phyloP scores from a whole-genome alignment of 2,329 filamentous ascomycete genomes.

The Epichloe coenophiala region DNA sequence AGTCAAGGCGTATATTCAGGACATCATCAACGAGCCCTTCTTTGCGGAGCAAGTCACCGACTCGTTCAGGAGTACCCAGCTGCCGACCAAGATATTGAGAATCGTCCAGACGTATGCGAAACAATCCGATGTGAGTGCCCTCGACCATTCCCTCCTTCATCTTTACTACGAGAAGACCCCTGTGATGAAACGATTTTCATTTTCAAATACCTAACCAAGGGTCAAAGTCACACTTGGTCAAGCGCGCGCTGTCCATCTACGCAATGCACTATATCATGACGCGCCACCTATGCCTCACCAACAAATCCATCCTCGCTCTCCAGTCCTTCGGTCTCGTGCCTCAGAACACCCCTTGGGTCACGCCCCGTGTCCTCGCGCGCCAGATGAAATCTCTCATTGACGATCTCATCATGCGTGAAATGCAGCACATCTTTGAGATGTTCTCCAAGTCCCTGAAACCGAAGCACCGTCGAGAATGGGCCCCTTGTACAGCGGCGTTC shows the following conservation, averaged over 20 bases:
- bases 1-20: slow-evolving; percentile 34
- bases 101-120: slow-evolving; percentile 36
- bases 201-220: background rate
- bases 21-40: slow-evolving; percentile 30
- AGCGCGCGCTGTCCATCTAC: slow-evolving; percentile 39
- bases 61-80: slow-evolving; percentile 26
- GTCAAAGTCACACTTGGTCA: slow-evolving; percentile 33
- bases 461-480: slow-evolving; percentile 39
- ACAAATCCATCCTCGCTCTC: slow-evolving; percentile 27
- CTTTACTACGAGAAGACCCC: background rate
- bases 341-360: slow-evolving; percentile 31
- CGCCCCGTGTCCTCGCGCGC: slow-evolving; percentile 39
- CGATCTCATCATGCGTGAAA: slow-evolving; percentile 38
- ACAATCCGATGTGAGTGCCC: slow-evolving; percentile 26
- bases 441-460: slow-evolving; percentile 41
- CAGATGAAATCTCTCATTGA: slow-evolving; percentile 45
- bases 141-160: background rate
- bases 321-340: slow-evolving; percentile 28
- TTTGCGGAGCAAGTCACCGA: slow-evolving; percentile 39
- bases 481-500: slow-evolving; percentile 42
- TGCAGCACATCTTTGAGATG: slow-evolving; percentile 36
- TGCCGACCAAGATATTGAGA: slow-evolving; percentile 32
- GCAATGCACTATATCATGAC: slow-evolving; percentile 44
- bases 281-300: slow-evolving; percentile 38
- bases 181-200: background rate